Evolutionary conservation across 257 asterid genomes (phyloP).

Genomic region (Capsicum baccatum): DNA sequence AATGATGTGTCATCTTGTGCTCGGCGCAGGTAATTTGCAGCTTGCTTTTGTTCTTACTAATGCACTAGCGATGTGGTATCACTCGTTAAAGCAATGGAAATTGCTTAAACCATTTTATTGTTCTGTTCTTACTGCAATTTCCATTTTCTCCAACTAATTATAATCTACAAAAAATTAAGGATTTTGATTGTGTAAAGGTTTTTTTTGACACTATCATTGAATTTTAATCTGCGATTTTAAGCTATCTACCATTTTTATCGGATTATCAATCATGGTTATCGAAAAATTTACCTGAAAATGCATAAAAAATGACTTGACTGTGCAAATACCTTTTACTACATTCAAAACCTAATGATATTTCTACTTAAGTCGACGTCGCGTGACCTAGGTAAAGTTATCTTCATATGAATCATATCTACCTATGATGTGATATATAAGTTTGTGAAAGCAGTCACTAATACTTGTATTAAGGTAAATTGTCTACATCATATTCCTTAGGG

Average conservation of each 20-base stretch:
- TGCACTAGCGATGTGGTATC: neutral
- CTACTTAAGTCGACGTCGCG: no score
- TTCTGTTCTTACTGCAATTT: neutral
- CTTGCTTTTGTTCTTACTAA: neutral
- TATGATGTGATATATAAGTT: neutral
- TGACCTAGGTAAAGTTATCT: no score
- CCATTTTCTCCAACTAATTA: neutral
- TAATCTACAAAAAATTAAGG: neutral
- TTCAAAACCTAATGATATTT: neutral
- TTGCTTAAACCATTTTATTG: no score
- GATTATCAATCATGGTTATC: neutral
- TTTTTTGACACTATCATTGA: neutral
- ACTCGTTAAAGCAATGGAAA: no score
- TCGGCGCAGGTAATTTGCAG: neutral
- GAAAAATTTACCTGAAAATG: neutral
- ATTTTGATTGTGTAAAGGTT: neutral
- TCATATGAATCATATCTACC: no score
- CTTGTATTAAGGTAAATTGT: neutral
- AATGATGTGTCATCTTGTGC: conserved; percentile 30
- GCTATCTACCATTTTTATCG: neutral
- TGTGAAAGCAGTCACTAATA: neutral
- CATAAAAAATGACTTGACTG: neutral
- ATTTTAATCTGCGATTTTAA: neutral
- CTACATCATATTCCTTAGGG: neutral
- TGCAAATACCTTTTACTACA: neutral